Conservation (phyloP, 768 basidiomycete genomes). For the Suillus discolor region DNA sequence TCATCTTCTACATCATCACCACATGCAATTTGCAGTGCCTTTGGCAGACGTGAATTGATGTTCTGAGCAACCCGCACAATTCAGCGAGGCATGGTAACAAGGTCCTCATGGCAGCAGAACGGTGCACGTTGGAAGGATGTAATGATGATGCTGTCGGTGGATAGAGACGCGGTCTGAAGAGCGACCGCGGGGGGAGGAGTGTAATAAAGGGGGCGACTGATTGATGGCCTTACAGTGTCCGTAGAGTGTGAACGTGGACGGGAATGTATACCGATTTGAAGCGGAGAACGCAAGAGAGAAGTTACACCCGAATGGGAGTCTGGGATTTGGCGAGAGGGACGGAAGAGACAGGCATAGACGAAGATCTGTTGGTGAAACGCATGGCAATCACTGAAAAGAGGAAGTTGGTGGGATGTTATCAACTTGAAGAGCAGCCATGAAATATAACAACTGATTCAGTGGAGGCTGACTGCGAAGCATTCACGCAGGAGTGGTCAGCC, state of each 20-base stretch:
- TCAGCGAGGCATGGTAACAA: constrained; percentile 62
- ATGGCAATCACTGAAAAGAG: background rate
- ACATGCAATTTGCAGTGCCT: constrained; percentile 49
- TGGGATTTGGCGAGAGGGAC: background rate
- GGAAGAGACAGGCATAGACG: background rate
- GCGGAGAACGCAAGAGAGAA: constrained; percentile 22
- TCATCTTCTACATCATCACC: constrained; percentile 39
- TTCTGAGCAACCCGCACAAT: constrained; percentile 51
- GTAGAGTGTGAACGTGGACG: constrained; percentile 14
- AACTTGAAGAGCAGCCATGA: background rate
- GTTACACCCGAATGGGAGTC: constrained; percentile 3
- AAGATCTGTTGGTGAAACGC: background rate
- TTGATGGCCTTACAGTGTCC: constrained; percentile 20
- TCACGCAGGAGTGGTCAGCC: background rate
- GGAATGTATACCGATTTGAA: constrained; percentile 10
- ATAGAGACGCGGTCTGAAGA: constrained; percentile 56
- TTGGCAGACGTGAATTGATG: constrained; percentile 62
- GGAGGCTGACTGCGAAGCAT: constrained; percentile 3
- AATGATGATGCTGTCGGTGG: constrained; percentile 59
- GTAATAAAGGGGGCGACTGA: constrained; percentile 3
- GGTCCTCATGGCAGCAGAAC: constrained; percentile 77
- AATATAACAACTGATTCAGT: background rate
- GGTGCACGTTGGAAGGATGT: constrained; percentile 60
- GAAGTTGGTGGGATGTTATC: background rate
- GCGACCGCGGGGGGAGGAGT: constrained; percentile 45